Evolutionary conservation across 1,284 basidiomycete genomes (phyloP), one percentile per base, ranked within the genome.

Genomic region (Coniferiporia sulphurascens): DNA sequence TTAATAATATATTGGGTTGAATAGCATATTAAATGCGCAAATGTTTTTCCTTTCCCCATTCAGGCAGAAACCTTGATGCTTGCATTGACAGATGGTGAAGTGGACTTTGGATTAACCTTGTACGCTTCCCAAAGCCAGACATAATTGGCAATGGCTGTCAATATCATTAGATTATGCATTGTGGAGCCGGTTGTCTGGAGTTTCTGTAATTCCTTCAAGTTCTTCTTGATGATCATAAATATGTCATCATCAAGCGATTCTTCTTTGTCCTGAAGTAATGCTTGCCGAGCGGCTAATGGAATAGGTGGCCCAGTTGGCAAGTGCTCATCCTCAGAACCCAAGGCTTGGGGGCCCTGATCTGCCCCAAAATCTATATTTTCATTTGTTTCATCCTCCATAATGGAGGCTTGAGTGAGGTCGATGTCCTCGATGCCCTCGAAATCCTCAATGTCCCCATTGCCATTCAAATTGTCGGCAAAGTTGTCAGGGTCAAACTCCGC

Each of bases 41-140:
- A 50, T 19, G 6, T 36, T 13, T 35, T 9, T 5, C 55, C 55
- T 27, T 57, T 57, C 9, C 55, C 55, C 55, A 57, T 57, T 22
- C 27, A 32, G 7, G 46, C 32, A 4, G 55, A 48, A n/a, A 57
- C 48, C n/a, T 41, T 51, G 6, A n/a, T 19, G 22, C 55, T 57
- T 50, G 55, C 55, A 22, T 27, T 48, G 10, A 21, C 15, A 12
- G 15, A 17, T 21, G 55, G 55, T 4, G n/a, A 15, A 22, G 36
- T 57, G 15, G 15, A 49, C 27, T 43, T 57, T 38, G 46, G 46
- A 21, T 50, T 12, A 8, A 17, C 15, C 22, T 32, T 8, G 12
- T 38, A 36, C n/a, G 34, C 8, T 36, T 49, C 48, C 3, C 22
- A 48, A 10, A 57, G 22, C 34, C 48, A 21, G 15, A 50, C 48